Percentiles rank a stretch among this genome's conserved stretches.
Evolutionary conservation across 1,139 yeast genomes (phyloP).

Genomic region (Hansenula lynferdii): DNA sequence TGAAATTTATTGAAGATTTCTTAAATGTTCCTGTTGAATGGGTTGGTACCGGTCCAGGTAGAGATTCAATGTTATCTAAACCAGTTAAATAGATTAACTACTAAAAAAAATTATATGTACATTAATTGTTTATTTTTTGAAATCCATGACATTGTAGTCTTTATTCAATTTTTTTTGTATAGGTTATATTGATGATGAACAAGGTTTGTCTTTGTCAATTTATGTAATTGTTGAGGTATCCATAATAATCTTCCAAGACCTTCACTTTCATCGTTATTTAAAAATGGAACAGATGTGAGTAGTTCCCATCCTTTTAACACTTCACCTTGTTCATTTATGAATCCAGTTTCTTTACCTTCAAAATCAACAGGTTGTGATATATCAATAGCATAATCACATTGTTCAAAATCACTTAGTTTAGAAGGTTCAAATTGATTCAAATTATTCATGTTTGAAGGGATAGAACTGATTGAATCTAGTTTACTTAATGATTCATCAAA

Average conservation of each 20-base stretch:
- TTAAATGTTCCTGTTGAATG: constrained; percentile 84
- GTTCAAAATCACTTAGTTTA: constrained; percentile 38
- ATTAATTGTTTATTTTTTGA: background rate
- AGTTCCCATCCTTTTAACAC: constrained; percentile 35
- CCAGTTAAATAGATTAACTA: constrained; percentile 4
- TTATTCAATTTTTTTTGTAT: constrained; percentile 21
- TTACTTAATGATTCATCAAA: constrained; percentile 35
- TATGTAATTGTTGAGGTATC: constrained; percentile 33
- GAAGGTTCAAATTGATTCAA: constrained; percentile 52
- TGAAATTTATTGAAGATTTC: constrained; percentile 80
- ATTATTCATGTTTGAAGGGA: constrained; percentile 71
- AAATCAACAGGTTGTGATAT: constrained; percentile 33
- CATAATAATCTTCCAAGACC: constrained; percentile 46
- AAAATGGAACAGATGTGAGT: constrained; percentile 37
- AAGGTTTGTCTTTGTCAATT: constrained; percentile 27
- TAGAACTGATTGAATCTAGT: constrained; percentile 30
- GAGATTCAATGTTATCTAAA: constrained; percentile 68
- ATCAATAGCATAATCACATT: constrained; percentile 61
- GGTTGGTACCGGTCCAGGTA: constrained; percentile 99
- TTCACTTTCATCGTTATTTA: constrained; percentile 42
- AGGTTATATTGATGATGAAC: constrained; percentile 44
- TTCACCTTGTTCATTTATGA: constrained; percentile 9
- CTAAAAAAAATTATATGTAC: background rate
- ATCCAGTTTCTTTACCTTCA: constrained; percentile 29
- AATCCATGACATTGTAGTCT: background rate